Evolutionary conservation across 2,329 filamentous ascomycete species (phyloP).

Genomic region (Ilyonectria sp.): DNA sequence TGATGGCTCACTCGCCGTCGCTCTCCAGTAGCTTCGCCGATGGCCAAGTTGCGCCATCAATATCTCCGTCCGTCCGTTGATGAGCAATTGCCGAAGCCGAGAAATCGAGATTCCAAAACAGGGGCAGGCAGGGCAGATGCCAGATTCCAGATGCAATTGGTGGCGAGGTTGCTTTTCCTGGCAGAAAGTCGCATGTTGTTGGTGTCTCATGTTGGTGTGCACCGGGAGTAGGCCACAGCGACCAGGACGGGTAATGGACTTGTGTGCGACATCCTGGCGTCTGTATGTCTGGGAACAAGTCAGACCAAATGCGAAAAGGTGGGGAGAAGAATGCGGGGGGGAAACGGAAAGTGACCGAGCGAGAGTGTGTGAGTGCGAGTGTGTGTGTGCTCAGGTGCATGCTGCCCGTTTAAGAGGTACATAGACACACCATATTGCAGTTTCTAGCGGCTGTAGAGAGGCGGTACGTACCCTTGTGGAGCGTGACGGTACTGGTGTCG

Average conservation of each 20-base stretch:
- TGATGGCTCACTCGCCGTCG: background rate
- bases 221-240: background rate
- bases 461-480: too few relatives aligned
- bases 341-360: slow-evolving; percentile 33
- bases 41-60: background rate
- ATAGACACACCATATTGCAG: background rate
- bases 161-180: slow-evolving; percentile 8
- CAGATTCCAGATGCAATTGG: slow-evolving; percentile 3
- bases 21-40: background rate
- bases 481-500: background rate
- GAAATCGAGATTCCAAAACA: slow-evolving; percentile 10
- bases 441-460: background rate
- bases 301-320: background rate
- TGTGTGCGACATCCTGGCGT: slow-evolving; percentile 5
- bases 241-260: background rate
- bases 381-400: background rate
- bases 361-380: background rate
- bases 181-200: slow-evolving; percentile 9
- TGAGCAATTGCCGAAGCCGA: slow-evolving; percentile 10
- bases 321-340: slow-evolving; percentile 22
- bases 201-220: background rate
- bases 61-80: slow-evolving; percentile 15
- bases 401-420: background rate
- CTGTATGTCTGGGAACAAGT: slow-evolving; percentile 19
- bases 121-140: slow-evolving; percentile 6